phyloP scores from a whole-genome alignment of 805 yeast genomes.

The Pichia gijzeniarum region DNA sequence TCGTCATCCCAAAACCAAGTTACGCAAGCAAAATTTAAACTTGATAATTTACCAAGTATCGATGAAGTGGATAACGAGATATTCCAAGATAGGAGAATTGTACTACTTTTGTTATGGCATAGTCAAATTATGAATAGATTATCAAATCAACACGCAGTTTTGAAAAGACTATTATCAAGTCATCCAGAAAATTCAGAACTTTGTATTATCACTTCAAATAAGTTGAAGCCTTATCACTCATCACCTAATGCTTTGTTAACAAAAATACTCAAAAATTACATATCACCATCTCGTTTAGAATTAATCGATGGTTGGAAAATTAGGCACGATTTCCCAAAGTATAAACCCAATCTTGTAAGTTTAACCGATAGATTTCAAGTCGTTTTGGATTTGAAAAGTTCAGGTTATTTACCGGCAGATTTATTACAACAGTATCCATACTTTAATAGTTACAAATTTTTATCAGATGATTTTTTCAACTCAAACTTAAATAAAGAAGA shows the following conservation, averaged over 20 bases:
- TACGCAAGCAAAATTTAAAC: constrained; percentile 2
- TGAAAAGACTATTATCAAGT: constrained; percentile 13
- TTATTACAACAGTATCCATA: constrained; percentile 18
- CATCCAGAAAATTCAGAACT: constrained; percentile 17
- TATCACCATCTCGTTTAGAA: constrained; percentile 25
- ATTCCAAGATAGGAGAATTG: constrained; percentile 26
- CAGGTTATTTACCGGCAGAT: constrained; percentile 20
- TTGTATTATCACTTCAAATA: constrained; percentile 24
- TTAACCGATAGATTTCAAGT: constrained; percentile 19
- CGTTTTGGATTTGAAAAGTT: constrained; percentile 21
- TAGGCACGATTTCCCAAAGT: constrained; percentile 24
- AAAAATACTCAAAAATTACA: constrained; percentile 16
- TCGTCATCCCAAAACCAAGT: neutral
- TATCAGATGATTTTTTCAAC: constrained; percentile 18
- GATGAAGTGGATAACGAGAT: constrained; percentile 17
- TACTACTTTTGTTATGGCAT: constrained; percentile 28
- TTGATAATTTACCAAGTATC: constrained; percentile 15
- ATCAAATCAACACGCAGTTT: constrained; percentile 20
- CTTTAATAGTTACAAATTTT: constrained; percentile 16
- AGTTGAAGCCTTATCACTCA: constrained; percentile 18
- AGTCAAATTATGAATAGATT: constrained; percentile 25
- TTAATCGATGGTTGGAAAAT: constrained; percentile 31
- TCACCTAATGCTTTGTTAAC: constrained; percentile 8
- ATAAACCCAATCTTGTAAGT: constrained; percentile 26
- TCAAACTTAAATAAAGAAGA: constrained; percentile 21